phyloP scores from a whole-genome alignment of 768 basidiomycete genomes.

The Phallus indusiatus region DNA sequence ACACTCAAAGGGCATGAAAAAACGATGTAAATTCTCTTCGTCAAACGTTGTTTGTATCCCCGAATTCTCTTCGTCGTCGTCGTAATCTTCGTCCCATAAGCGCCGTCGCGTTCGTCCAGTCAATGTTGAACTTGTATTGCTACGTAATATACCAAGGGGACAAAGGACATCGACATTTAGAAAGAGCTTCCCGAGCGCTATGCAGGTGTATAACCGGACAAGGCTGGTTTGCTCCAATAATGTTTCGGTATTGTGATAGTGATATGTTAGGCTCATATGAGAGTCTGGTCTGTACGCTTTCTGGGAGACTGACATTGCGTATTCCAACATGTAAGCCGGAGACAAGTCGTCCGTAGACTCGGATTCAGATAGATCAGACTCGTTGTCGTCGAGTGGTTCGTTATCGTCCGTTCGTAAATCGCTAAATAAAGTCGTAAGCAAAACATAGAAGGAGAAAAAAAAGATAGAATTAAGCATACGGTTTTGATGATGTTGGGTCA shows the following conservation, averaged over 20 bases:
- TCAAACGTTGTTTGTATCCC: not conserved
- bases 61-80: not conserved
- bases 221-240: not conserved
- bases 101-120: not conserved
- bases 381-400: not conserved
- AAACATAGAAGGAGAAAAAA: not conserved
- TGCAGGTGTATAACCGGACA: not conserved
- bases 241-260: not conserved
- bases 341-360: not conserved
- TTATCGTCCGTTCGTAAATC: not conserved
- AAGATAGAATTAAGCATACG: not conserved
- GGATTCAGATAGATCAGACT: not conserved
- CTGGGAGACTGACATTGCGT: not conserved
- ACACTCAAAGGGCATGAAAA: not conserved
- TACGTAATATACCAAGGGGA: not conserved
- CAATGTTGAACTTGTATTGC: not conserved
- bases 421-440: not conserved
- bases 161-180: not conserved
- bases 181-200: not conserved
- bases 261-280: not conserved
- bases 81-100: not conserved
- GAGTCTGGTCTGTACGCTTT: not conserved
- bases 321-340: not conserved
- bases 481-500: not conserved
- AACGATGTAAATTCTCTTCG: not conserved